These are phyloP conservation scores for Colletotrichum higginsianum DNA, from an alignment of 2,329 filamentous ascomycete genomes.

Conservation along the genomic window DNA sequence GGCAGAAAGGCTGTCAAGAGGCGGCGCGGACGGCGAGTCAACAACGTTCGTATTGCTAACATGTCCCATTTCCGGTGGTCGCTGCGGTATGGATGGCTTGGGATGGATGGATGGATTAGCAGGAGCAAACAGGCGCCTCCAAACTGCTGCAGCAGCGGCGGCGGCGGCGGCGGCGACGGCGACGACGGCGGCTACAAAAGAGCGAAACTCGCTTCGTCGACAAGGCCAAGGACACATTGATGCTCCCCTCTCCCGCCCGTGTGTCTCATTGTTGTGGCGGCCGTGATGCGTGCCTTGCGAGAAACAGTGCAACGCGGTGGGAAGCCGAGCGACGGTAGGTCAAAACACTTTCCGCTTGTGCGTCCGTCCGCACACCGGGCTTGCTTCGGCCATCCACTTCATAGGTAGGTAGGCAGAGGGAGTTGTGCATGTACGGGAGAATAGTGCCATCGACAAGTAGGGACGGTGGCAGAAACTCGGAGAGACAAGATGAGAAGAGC, in stretches of 20 bases:
- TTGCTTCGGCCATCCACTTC: constrained; percentile 3
- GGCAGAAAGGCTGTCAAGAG: constrained; percentile 23
- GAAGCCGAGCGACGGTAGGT: constrained; percentile 12
- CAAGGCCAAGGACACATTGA: constrained; percentile 1
- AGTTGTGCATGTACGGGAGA: constrained; percentile 9
- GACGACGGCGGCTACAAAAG: too few species aligned
- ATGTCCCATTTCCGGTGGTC: constrained; percentile 21
- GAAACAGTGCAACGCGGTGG: constrained; percentile 2
- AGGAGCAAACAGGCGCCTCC: constrained; percentile 4
- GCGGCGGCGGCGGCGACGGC: too few species aligned
- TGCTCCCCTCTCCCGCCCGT: not conserved
- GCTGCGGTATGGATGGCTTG: constrained; percentile 27
- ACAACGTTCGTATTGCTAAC: constrained; percentile 16
- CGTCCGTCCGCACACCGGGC: constrained; percentile 19
- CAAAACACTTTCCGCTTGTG: constrained; percentile 10
- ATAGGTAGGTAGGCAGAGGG: too few species aligned
- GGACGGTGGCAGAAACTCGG: constrained; percentile 23
- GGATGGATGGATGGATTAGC: not conserved
- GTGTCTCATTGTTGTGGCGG: constrained; percentile 22
- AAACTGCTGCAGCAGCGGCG: constrained; percentile 25
- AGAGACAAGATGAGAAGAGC: constrained; percentile 26
- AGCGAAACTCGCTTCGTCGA: constrained; percentile 18
- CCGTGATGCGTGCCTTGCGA: constrained; percentile 21
- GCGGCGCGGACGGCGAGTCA: constrained; percentile 36
- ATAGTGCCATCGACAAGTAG: constrained; percentile 16